Evolutionary conservation across 257 asterid species (phyloP).

Genomic region (Orobanche coerulescens): DNA sequence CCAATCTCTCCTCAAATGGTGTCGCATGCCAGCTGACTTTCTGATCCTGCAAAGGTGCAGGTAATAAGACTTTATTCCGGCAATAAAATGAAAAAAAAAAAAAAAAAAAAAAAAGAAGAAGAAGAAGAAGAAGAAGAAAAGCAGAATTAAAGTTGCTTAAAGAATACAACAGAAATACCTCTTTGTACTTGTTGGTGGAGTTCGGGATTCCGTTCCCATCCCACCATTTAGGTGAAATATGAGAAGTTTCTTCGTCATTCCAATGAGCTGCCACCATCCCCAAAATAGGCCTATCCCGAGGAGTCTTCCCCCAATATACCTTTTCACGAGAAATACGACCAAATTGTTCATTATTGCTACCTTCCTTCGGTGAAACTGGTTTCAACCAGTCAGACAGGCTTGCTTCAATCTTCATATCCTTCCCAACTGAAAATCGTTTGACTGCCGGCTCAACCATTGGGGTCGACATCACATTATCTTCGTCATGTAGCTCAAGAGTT

Average conservation of each 20-base stretch:
- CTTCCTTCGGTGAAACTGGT: conserved; percentile 34
- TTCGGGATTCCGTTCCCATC: conserved; percentile 94
- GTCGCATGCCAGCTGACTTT: conserved; percentile 96
- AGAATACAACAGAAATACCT: conserved; percentile 34
- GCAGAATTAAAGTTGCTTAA: not conserved
- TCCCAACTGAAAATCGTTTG: conserved; percentile 26
- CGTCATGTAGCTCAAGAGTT: conserved; percentile 23
- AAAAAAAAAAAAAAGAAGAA: not conserved
- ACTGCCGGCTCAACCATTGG: conserved; percentile 18
- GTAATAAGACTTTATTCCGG: not conserved
- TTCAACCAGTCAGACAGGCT: conserved; percentile 58
- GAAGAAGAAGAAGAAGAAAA: not conserved
- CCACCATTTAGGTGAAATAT: conserved; percentile 69
- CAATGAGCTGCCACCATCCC: conserved; percentile 95
- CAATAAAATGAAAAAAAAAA: not conserved
- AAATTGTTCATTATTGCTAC: conserved; percentile 21
- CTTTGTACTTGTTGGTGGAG: conserved; percentile 90
- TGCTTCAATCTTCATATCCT: conserved; percentile 37
- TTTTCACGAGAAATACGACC: conserved; percentile 23
- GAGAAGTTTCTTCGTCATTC: conserved; percentile 56
- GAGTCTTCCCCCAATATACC: conserved; percentile 29
- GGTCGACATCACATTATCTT: conserved; percentile 22
- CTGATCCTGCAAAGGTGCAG: conserved; percentile 46
- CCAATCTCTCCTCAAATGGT: conserved; percentile 92
- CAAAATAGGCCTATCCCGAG: conserved; percentile 77